Evolutionary conservation across 148 eudicot species (phyloP).

Genomic region (Agrostemma githago): DNA sequence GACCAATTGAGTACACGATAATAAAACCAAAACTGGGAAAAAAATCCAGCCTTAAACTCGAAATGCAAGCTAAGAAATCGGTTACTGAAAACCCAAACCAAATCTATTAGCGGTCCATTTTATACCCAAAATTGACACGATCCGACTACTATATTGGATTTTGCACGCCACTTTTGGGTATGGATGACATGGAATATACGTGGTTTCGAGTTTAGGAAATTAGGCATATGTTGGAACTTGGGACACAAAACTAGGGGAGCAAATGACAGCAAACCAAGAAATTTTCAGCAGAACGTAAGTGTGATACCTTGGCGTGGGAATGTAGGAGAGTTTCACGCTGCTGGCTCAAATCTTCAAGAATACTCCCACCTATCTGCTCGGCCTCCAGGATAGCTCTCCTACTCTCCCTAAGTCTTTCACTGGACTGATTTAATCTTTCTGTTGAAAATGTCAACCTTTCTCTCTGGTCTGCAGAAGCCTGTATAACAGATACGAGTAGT

Average conservation of each 20-base stretch:
- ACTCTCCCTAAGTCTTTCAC: constrained; percentile 81
- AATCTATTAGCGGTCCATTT: too few relatives aligned
- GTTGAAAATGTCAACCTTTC: constrained; percentile 73
- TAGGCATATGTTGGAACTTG: background rate
- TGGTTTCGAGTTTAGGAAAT: background rate
- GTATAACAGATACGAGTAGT: constrained; percentile 11
- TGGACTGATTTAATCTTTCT: constrained; percentile 69
- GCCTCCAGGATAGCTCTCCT: constrained; percentile 78
- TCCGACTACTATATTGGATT: too few relatives aligned
- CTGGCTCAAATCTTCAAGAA: constrained; percentile 82
- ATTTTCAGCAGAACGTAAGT: background rate
- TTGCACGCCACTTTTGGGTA: too few relatives aligned
- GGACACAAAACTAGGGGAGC: background rate
- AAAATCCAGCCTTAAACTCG: too few relatives aligned
- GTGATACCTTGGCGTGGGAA: constrained; percentile 51
- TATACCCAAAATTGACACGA: too few relatives aligned
- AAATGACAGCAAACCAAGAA: background rate
- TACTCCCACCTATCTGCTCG: constrained; percentile 78
- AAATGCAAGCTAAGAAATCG: too few relatives aligned
- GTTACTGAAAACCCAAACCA: too few relatives aligned
- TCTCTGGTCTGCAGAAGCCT: constrained; percentile 78
- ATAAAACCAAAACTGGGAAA: too few relatives aligned
- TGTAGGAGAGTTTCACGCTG: constrained; percentile 70
- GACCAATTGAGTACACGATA: too few relatives aligned
- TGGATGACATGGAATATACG: background rate